Conservation (phyloP, 257 asterid genomes). For the Petunia axillaris region DNA sequence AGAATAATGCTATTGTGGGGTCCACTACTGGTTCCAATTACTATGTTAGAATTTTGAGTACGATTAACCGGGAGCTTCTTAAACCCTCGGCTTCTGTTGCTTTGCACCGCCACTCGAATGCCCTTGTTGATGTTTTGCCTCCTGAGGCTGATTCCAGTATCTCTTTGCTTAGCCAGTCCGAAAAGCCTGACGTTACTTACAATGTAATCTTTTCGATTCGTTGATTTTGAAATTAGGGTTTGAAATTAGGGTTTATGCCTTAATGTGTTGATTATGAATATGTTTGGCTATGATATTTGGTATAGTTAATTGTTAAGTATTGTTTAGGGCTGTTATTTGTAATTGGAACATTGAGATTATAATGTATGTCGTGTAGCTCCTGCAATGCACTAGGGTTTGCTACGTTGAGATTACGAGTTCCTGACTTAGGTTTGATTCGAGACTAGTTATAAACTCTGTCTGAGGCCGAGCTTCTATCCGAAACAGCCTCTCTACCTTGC, state of each 20-base stretch:
- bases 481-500: too few species aligned
- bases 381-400: background rate
- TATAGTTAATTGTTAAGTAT: background rate
- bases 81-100: conserved; percentile 84
- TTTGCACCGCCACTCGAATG: conserved; percentile 76
- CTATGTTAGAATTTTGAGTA: conserved; percentile 71
- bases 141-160: conserved; percentile 86
- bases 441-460: background rate
- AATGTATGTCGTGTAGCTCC: background rate
- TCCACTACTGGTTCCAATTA: conserved; percentile 81
- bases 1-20: conserved; percentile 76
- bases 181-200: conserved; percentile 76
- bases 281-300: background rate
- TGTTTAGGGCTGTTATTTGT: background rate
- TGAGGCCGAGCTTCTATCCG: too few species aligned
- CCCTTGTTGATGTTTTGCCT: conserved; percentile 76
- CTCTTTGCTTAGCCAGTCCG: conserved; percentile 78
- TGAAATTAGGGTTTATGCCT: conserved; percentile 1
- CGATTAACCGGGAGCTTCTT: conserved; percentile 72
- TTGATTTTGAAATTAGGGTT: background rate
- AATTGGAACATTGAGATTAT: background rate
- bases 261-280: background rate
- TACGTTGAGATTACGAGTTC: background rate
- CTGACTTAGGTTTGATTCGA: background rate
- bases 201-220: conserved; percentile 43